Percentiles rank a stretch among this genome's conserved stretches.
Conservation (phyloP, 495 filamentous ascomycete genomes). For the Penicillium roqueforti region DNA sequence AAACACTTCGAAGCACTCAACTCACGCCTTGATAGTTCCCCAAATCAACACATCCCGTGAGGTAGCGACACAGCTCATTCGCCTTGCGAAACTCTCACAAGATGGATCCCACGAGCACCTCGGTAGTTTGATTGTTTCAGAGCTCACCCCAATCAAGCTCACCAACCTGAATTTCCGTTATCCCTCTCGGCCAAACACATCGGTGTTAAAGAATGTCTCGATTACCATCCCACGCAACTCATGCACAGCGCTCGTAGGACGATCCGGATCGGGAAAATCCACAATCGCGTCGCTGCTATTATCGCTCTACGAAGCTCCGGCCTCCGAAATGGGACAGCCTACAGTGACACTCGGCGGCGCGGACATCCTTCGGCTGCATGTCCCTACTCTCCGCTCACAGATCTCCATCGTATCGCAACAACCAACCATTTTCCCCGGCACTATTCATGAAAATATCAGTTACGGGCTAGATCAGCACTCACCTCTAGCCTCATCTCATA, state of each 20-base stretch:
- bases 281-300: slow-evolving; percentile 76
- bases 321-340: slow-evolving; percentile 14
- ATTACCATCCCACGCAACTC: slow-evolving; percentile 56
- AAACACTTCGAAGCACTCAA: neutral
- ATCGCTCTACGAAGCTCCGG: slow-evolving; percentile 53
- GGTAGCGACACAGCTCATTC: slow-evolving; percentile 68
- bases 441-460: slow-evolving; percentile 70
- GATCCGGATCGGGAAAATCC: slow-evolving; percentile 85
- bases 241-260: slow-evolving; percentile 72
- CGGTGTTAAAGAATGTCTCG: slow-evolving; percentile 55
- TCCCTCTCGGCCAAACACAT: slow-evolving; percentile 49
- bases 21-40: slow-evolving; percentile 50
- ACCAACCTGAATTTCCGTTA: slow-evolving; percentile 63
- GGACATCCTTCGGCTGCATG: slow-evolving; percentile 55
- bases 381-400: slow-evolving; percentile 58
- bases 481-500: slow-evolving; percentile 29
- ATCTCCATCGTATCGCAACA: slow-evolving; percentile 76
- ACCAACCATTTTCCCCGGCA: slow-evolving; percentile 70
- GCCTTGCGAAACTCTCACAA: slow-evolving; percentile 59
- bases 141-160: slow-evolving; percentile 59
- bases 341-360: slow-evolving; percentile 53
- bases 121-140: slow-evolving; percentile 40
- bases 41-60: slow-evolving; percentile 71
- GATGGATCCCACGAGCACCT: slow-evolving; percentile 54
- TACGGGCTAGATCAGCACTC: slow-evolving; percentile 60